These are phyloP conservation scores for Acer saccharum DNA, from an alignment of 345 rosid species.

Conservation along the genomic window DNA sequence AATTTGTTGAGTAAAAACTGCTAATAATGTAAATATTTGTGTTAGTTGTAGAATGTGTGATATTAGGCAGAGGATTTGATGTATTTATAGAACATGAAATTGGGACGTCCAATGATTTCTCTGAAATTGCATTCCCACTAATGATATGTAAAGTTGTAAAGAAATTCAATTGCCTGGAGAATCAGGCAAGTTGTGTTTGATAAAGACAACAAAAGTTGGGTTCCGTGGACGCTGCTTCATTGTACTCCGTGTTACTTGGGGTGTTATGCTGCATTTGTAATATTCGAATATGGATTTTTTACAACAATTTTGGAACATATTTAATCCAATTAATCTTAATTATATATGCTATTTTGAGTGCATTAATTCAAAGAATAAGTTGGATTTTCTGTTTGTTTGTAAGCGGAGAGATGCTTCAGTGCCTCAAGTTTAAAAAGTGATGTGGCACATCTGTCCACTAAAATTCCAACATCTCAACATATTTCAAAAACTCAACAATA, in stretches of 20 bases:
- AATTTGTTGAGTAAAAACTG: background rate
- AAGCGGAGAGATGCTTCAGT: background rate
- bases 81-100: constrained; percentile 11
- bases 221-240: constrained; percentile 7
- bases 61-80: background rate
- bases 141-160: background rate
- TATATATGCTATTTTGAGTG: background rate
- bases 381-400: background rate
- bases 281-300: background rate
- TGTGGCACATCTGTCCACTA: too few relatives aligned
- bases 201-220: background rate
- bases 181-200: constrained; percentile 12
- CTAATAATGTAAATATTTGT: background rate
- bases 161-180: background rate
- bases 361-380: background rate
- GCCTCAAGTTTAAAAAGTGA: too few relatives aligned
- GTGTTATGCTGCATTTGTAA: background rate
- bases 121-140: background rate
- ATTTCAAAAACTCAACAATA: too few relatives aligned
- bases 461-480: too few relatives aligned
- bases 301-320: constrained; percentile 9
- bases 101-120: background rate
- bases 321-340: background rate
- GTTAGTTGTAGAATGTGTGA: background rate
- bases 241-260: background rate